A percentile compares a stretch with the other conserved stretches of the same genome.
phyloP scores from a whole-genome alignment of 2,329 filamentous ascomycete genomes.

The Aspergillus sp. region DNA sequence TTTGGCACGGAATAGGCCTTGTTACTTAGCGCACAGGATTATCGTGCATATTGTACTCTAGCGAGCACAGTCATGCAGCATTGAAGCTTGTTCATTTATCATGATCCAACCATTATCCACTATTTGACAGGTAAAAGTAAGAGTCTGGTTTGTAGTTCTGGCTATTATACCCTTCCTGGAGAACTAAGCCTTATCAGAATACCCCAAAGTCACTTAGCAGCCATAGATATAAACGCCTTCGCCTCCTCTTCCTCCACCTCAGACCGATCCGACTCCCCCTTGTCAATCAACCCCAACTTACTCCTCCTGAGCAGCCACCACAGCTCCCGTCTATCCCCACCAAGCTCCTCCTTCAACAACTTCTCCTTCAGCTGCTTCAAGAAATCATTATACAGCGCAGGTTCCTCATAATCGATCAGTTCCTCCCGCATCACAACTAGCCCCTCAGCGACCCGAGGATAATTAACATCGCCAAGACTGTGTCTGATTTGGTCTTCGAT shows the following conservation, averaged over 20 bases:
- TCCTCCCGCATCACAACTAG: conserved; percentile 77
- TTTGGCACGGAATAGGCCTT: not conserved
- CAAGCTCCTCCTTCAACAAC: conserved; percentile 67
- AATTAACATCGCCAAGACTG: conserved; percentile 74
- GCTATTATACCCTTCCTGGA: not conserved
- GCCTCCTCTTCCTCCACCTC: conserved; percentile 70
- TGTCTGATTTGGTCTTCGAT: conserved; percentile 68
- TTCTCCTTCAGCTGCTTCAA: conserved; percentile 70
- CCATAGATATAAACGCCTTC: conserved; percentile 38
- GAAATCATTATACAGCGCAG: conserved; percentile 74
- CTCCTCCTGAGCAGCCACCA: conserved; percentile 73
- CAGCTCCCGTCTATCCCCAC: conserved; percentile 76
- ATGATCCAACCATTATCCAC: not conserved
- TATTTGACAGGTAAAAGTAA: not conserved
- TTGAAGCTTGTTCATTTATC: not conserved
- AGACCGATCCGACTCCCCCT: conserved; percentile 62
- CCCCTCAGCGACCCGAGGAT: conserved; percentile 73
- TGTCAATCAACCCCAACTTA: conserved; percentile 72
- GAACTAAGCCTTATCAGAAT: not conserved
- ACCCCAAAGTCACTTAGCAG: conserved; percentile 13
- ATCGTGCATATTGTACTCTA: conserved; percentile 4
- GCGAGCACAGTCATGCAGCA: not conserved
- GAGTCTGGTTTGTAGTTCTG: not conserved
- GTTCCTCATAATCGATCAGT: conserved; percentile 73
- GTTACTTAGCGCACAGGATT: not conserved